A percentile compares a stretch with the other conserved stretches of the same genome.
phyloP scores from a whole-genome alignment of 208 protist species.

The Porcisia deanei region DNA sequence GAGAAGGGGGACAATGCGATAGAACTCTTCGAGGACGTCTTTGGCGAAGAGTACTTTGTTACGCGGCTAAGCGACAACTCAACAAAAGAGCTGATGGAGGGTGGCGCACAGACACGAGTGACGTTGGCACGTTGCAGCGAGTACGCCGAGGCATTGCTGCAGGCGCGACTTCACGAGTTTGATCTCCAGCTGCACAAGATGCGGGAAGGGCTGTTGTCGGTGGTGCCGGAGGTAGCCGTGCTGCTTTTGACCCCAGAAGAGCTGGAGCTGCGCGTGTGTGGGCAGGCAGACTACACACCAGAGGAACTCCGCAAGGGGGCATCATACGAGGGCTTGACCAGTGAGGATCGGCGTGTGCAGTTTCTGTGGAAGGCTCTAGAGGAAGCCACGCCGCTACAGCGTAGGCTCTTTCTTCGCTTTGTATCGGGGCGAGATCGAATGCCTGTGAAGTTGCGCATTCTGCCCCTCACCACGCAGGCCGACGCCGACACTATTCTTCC shows the following conservation, averaged over 20 bases:
- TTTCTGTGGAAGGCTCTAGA: constrained; percentile 91
- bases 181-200: constrained; percentile 76
- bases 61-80: constrained; percentile 83
- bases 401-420: constrained; percentile 91
- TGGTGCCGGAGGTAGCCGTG: constrained; percentile 87
- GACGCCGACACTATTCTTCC: constrained; percentile 91
- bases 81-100: constrained; percentile 70
- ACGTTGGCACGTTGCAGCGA: constrained; percentile 73
- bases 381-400: constrained; percentile 80
- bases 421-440: constrained; percentile 90
- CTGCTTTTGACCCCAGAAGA: constrained; percentile 85
- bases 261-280: constrained; percentile 90
- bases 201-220: constrained; percentile 78
- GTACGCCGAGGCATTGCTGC: constrained; percentile 78
- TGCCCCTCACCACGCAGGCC: constrained; percentile 67
- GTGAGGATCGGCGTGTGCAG: constrained; percentile 84
- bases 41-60: constrained; percentile 86
- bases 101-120: constrained; percentile 60
- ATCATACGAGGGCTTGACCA: constrained; percentile 82
- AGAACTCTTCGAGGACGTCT: constrained; percentile 79
- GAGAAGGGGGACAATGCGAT: constrained; percentile 24
- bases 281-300: constrained; percentile 88
- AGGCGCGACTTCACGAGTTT: constrained; percentile 82
- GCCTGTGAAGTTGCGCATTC: constrained; percentile 82
- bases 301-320: constrained; percentile 81